phyloP scores from a whole-genome alignment of 768 basidiomycete genomes.

The Xerocomellus amylosporus region DNA sequence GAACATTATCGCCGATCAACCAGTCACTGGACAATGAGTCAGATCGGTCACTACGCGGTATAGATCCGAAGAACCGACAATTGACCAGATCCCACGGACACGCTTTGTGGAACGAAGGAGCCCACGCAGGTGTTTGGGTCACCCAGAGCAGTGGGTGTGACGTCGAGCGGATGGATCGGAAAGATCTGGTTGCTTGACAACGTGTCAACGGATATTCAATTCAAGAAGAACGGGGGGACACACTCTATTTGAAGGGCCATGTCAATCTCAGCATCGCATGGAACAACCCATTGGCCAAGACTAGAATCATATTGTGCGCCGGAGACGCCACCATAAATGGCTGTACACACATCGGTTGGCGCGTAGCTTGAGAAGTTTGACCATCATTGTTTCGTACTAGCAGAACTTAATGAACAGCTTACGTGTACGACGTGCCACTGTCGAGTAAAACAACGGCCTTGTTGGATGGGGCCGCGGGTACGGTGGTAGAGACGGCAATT shows the following conservation, averaged over 20 bases:
- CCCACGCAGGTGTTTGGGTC: constrained; percentile 61
- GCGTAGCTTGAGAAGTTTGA: constrained; percentile 53
- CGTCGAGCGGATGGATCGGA: constrained; percentile 78
- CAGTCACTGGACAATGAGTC: constrained; percentile 55
- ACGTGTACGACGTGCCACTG: constrained; percentile 82
- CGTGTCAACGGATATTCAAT: constrained; percentile 11
- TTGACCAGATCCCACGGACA: constrained; percentile 57
- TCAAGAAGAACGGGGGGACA: constrained; percentile 24
- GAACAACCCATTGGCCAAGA: constrained; percentile 66
- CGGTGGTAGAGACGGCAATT: constrained; percentile 50
- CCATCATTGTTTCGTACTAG: constrained; percentile 1
- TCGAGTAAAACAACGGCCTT: constrained; percentile 77
- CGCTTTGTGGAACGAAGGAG: constrained; percentile 65
- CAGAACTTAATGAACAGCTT: constrained; percentile 26
- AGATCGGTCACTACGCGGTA: neutral
- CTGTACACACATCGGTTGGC: constrained; percentile 57
- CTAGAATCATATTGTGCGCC: constrained; percentile 57
- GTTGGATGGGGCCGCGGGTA: constrained; percentile 57
- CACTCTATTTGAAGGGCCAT: constrained; percentile 79
- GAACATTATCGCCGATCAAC: constrained; percentile 78
- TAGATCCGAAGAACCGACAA: constrained; percentile 48
- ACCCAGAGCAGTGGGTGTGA: constrained; percentile 47
- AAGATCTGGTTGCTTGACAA: constrained; percentile 63
- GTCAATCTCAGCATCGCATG: constrained; percentile 72
- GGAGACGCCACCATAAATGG: constrained; percentile 65